Conservation (phyloP, 2,329 filamentous ascomycete species). For the Elsinoe batatas region DNA sequence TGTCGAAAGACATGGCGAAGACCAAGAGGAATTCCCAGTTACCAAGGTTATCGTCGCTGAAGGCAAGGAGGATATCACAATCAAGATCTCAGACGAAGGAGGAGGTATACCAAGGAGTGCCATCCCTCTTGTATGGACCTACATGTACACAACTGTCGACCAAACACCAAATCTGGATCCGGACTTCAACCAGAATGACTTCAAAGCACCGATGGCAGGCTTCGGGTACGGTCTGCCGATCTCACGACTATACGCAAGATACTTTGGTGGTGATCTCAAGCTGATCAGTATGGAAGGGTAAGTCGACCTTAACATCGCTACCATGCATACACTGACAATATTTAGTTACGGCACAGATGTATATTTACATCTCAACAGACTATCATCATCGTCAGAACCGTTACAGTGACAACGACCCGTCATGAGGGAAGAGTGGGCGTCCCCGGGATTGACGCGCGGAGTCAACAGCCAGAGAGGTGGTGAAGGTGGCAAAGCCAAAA, state of each 20-base stretch:
- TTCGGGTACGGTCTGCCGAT: slow-evolving; percentile 98
- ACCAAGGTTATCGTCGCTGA: slow-evolving; percentile 97
- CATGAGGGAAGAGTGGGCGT: slow-evolving; percentile 61
- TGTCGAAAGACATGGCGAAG: slow-evolving; percentile 87
- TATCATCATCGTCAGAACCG: slow-evolving; percentile 91
- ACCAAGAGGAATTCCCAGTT: slow-evolving; percentile 91
- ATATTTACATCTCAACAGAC: slow-evolving; percentile 91
- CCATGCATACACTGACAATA: slow-evolving; percentile 20
- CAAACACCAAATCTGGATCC: slow-evolving; percentile 89
- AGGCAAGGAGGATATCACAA: slow-evolving; percentile 96
- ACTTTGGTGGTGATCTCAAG: slow-evolving; percentile 95
- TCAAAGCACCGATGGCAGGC: slow-evolving; percentile 98
- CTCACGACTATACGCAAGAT: slow-evolving; percentile 83
- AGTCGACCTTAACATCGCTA: slow-evolving; percentile 28
- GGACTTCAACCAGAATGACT: slow-evolving; percentile 97
- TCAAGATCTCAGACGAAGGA: slow-evolving; percentile 95
- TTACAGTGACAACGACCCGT: slow-evolving; percentile 86
- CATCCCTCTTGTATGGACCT: slow-evolving; percentile 98
- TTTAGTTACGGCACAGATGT: slow-evolving; percentile 91
- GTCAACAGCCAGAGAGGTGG: slow-evolving; percentile 40
- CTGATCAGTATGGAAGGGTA: slow-evolving; percentile 99
- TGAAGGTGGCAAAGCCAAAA: slow-evolving; percentile 25
- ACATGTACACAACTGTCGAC: slow-evolving; percentile 99
- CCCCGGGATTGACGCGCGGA: slow-evolving; percentile 25
- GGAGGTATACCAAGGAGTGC: slow-evolving; percentile 87